Percentiles rank a stretch among this genome's conserved stretches.
Conservation (phyloP, 441 rosid genomes). For the Jatropha podagrica region DNA sequence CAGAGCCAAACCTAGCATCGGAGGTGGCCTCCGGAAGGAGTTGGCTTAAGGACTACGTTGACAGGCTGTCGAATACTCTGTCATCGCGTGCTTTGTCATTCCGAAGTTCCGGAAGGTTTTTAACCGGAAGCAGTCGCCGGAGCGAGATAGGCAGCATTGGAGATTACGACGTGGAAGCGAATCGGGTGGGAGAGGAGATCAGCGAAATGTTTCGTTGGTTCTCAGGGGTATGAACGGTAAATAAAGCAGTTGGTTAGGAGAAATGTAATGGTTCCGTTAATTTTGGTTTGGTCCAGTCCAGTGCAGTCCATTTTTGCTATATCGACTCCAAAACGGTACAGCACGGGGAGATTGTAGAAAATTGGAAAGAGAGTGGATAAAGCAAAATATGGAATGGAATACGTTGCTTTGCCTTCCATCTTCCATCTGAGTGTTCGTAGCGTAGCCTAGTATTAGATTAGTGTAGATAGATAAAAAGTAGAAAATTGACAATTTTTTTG, state of each 20-base stretch:
- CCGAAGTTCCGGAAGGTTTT: conserved; percentile 79
- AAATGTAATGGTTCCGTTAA: not conserved
- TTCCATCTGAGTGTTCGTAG: not conserved
- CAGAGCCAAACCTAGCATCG: conserved; percentile 45
- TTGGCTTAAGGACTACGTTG: conserved; percentile 83
- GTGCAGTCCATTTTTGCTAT: conserved; percentile 9
- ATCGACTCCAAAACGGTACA: not conserved
- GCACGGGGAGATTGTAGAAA: not conserved
- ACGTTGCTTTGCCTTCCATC: conserved; percentile 12
- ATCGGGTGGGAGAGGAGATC: conserved; percentile 74
- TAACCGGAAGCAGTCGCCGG: conserved; percentile 76
- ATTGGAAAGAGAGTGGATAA: not conserved
- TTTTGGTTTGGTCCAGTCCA: no score
- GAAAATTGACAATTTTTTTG: not conserved
- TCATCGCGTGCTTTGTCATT: conserved; percentile 74
- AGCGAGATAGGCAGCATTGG: conserved; percentile 42
- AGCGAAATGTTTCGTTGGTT: conserved; percentile 90
- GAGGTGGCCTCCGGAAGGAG: conserved; percentile 59
- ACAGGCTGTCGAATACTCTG: conserved; percentile 62
- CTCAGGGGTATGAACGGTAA: conserved; percentile 62
- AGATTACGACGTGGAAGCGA: conserved; percentile 65
- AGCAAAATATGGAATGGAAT: conserved; percentile 8
- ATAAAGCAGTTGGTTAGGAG: not conserved
- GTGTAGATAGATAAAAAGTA: not conserved
- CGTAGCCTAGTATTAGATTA: not conserved